These are phyloP conservation scores for Fusarium illudens DNA, from an alignment of 2,329 filamentous ascomycete genomes.

Conservation along the genomic window DNA sequence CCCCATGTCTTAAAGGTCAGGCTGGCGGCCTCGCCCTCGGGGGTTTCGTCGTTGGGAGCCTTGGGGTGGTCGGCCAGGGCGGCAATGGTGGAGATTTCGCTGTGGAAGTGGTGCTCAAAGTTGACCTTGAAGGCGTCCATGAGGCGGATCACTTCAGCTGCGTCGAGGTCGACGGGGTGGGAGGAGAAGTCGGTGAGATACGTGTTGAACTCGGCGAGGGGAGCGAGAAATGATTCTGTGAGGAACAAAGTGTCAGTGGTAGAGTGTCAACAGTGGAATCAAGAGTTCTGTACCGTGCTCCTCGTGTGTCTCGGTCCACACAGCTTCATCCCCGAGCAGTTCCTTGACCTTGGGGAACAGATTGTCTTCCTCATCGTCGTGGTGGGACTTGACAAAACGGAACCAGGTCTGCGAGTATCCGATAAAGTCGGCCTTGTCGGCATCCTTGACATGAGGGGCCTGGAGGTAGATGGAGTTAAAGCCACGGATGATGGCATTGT, in stretches of 20 bases:
- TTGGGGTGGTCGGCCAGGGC: constrained; percentile 58
- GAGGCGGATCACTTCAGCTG: constrained; percentile 56
- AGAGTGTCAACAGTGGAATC: neutral
- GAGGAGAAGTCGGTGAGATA: constrained; percentile 58
- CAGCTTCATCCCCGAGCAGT: constrained; percentile 57
- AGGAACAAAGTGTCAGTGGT: neutral
- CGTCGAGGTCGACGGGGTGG: constrained; percentile 53
- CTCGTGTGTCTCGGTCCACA: constrained; percentile 62
- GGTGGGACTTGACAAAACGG: constrained; percentile 67
- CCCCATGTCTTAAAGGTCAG: constrained; percentile 68
- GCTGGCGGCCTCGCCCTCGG: constrained; percentile 55
- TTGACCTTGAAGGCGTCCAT: constrained; percentile 60
- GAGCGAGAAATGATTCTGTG: constrained; percentile 58
- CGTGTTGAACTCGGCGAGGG: constrained; percentile 59
- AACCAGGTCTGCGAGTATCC: constrained; percentile 66
- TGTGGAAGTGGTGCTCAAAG: constrained; percentile 65
- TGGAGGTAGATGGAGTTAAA: constrained; percentile 72
- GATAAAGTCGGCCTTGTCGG: constrained; percentile 65
- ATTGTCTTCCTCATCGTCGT: constrained; percentile 66
- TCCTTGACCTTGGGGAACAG: constrained; percentile 65
- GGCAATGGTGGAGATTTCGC: constrained; percentile 62
- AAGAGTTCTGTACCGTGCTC: constrained; percentile 59
- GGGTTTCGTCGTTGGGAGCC: constrained; percentile 57
- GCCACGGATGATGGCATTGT: constrained; percentile 70
- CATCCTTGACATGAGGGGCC: constrained; percentile 59